Conservation (phyloP, 108 stramenopile genomes). For the Schizochytrium sp. region DNA sequence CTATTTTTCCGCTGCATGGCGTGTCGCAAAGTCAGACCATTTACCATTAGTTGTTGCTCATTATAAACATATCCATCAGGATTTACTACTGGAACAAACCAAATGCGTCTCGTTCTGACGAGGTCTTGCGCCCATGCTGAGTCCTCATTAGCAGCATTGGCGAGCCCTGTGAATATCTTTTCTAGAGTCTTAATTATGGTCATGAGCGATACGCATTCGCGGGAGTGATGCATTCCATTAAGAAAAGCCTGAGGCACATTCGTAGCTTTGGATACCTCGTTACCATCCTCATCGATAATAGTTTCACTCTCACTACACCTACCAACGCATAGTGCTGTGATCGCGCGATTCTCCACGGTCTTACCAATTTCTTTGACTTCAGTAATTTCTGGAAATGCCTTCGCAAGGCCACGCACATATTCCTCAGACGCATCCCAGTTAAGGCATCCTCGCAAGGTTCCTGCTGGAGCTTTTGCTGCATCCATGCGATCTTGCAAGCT, state of each 20-base stretch:
- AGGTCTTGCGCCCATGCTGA: not conserved
- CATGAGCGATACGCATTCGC: constrained; percentile 46
- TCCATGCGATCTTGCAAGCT: not conserved
- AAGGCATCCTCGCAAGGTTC: constrained; percentile 19
- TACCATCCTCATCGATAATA: too few relatives aligned
- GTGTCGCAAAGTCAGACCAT: not conserved
- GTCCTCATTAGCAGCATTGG: not conserved
- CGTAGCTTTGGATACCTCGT: not conserved
- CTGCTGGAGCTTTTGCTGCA: not conserved
- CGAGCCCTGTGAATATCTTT: not conserved
- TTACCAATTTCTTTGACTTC: constrained; percentile 23
- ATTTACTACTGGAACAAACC: constrained; percentile 60
- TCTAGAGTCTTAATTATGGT: not conserved
- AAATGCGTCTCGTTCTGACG: not conserved
- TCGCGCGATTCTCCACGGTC: constrained; percentile 8
- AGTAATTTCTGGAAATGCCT: not conserved
- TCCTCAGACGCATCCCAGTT: not conserved
- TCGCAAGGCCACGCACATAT: not conserved
- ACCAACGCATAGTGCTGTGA: constrained; percentile 45
- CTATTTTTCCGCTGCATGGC: constrained; percentile 62
- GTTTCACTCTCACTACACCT: not conserved
- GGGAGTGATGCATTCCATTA: constrained; percentile 60
- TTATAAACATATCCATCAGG: constrained; percentile 60
- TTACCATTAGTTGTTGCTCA: not conserved
- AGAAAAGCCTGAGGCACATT: constrained; percentile 17